Base-by-base conservation (phyloP, 345 rosid genomes). In the Rubroshorea leprosula region DNA sequence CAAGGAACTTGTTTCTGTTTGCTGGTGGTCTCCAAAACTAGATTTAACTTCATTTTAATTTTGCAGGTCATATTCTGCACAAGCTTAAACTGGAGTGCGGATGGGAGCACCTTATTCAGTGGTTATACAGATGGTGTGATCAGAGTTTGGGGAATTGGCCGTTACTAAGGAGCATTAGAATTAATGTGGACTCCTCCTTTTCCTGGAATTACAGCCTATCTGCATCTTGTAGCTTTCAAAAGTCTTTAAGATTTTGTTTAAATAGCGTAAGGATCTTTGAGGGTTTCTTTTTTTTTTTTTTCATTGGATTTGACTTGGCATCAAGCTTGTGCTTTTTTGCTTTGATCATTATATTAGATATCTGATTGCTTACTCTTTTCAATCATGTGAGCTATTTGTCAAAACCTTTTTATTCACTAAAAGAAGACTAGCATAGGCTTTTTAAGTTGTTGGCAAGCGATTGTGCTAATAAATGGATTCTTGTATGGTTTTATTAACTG, bases 91-190 rank as follows among this genome's bases (percentile, higher is more conserved):
- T 92, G 98, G 98, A 92, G 90, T 62, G 80, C 74, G 0, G 98
- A 92, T 69, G 98, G 98, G 72, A 89, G 90, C 75, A 86, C 95
- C 41, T 62, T 92, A 75, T 92, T 86, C 79, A 86, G 97, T 55
- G 98, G 98, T 11, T 92, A 89, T 29, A 92, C 96, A 0, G 98
- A 92, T 64, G 97, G 98, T 35, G 97, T 92, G 10, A 75, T 92
- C 74, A 76, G 98, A 78, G 96, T 92, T 49, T 92, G 98, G 98
- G 98, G 97, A 15, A 65, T 92, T 23, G 92, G 95, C 16, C 98
- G 96, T 68, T 84, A 72, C 73, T 78, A 81, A 58, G 27, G 50
- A 16, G 53, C 19, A 6, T 38, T 47, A 38, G 47, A 35, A 38
- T 41, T 67, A 26, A 23, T 20, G 51, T 24, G 22, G 19, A 31